Evolutionary conservation across 1,284 basidiomycete genomes (phyloP), one percentile per base, ranked within the genome.

Genomic region (Bondarzewia mesenterica): DNA sequence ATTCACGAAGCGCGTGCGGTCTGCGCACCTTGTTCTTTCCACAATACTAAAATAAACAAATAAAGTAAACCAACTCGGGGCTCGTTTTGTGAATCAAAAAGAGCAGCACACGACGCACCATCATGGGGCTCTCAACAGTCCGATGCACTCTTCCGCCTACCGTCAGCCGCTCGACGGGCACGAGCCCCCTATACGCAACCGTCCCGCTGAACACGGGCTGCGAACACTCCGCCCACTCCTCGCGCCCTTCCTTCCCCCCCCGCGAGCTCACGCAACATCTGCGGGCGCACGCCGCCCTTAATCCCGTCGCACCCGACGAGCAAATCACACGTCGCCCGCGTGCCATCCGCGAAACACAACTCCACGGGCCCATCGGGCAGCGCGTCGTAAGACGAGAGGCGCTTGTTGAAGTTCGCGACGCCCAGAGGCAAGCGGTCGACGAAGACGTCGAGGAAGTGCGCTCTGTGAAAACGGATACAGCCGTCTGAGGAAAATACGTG

Each of bases 231-330:
- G 52, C 50, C 47, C 54, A 21, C 4, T 52, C 40, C 2, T 41
- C 42, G n/a, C 29, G 29, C n/a, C 29, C 29, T n/a, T 26, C 26
- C 48, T 48, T 38, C 42, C 6, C 49, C 35, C 36, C 21, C 42
- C 5, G 54, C 59, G 16, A 54, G 48, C 18, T 60, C 51, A 18
- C 58, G 51, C 2, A 60, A 60, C 59, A 78, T 63, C n/a, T 59
- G 55, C 38, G 55, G 55, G 36, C 77, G 70, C 8, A 77, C 69
- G 10, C 60, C 61, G 0, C 77, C 80, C 55, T 74, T 78, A 49
- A 80, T 62, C 3, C 74, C 75, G 52, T 77, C 74, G 23, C 70
- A 68, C 2, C 74, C 75, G 25, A 77, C 58, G 6, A 77, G 63
- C 12, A 76, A 42, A 55, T 77, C 73, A 47, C 74, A 73, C 1